Evolutionary conservation across 2,329 filamentous ascomycete genomes (phyloP).

Genomic region (Aspergillus pseudoglaucus): DNA sequence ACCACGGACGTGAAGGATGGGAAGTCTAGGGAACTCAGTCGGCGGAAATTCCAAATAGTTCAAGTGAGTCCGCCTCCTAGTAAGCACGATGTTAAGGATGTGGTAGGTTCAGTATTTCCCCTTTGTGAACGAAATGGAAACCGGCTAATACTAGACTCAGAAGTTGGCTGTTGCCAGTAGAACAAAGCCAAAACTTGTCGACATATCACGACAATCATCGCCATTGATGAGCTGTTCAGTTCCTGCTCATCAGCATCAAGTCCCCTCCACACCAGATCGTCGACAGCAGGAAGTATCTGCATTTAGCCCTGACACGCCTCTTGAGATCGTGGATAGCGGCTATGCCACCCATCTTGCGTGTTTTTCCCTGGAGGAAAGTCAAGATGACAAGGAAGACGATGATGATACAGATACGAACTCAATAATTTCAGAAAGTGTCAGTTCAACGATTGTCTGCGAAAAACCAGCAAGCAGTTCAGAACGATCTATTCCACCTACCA

Average conservation of each 20-base stretch:
- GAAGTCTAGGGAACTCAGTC: slow-evolving; percentile 22
- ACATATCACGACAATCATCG: slow-evolving; percentile 33
- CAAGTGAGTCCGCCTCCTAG: not conserved
- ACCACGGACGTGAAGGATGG: slow-evolving; percentile 17
- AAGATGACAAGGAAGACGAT: slow-evolving; percentile 22
- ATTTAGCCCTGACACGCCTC: slow-evolving; percentile 34
- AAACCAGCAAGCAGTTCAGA: slow-evolving; percentile 13
- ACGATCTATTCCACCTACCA: slow-evolving; percentile 11
- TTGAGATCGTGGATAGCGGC: slow-evolving; percentile 30
- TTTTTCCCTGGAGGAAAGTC: slow-evolving; percentile 19
- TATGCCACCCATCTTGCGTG: slow-evolving; percentile 25
- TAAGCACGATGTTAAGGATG: not conserved
- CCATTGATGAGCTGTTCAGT: slow-evolving; percentile 19
- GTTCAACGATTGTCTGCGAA: slow-evolving; percentile 20
- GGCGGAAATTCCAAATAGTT: slow-evolving; percentile 33
- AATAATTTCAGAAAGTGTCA: slow-evolving; percentile 19
- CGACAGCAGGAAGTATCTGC: slow-evolving; percentile 31
- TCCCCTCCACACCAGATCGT: slow-evolving; percentile 31
- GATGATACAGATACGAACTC: slow-evolving; percentile 22
- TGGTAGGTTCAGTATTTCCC: not conserved
- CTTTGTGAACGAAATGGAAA: not conserved
- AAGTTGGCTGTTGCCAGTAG: slow-evolving; percentile 31
- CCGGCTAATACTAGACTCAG: slow-evolving; percentile 8
- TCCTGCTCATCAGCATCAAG: slow-evolving; percentile 17
- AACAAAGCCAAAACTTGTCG: slow-evolving; percentile 31